Conservation (phyloP, 805 yeast genomes). For the Ogataea salicorniae region DNA sequence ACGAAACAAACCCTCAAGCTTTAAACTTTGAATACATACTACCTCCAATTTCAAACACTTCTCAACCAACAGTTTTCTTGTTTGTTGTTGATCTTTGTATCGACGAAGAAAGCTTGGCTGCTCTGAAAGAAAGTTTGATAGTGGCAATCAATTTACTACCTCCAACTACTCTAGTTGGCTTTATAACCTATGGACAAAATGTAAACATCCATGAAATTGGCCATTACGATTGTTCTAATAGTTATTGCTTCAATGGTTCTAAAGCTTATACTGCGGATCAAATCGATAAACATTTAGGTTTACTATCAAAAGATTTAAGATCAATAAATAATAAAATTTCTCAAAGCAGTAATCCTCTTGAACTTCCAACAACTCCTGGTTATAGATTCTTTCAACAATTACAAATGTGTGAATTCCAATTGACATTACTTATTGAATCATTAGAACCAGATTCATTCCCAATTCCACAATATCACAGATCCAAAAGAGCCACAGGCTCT, state of each 20-base stretch:
- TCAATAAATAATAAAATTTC: neutral
- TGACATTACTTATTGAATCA: conserved; percentile 44
- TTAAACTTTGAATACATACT: conserved; percentile 50
- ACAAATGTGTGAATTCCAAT: conserved; percentile 44
- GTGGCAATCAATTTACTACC: conserved; percentile 43
- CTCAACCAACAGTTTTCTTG: conserved; percentile 42
- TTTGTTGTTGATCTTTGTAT: conserved; percentile 56
- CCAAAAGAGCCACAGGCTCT: conserved; percentile 52
- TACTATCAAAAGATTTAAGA: conserved; percentile 33
- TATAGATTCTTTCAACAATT: conserved; percentile 44
- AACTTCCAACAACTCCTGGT: conserved; percentile 24
- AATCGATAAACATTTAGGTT: conserved; percentile 41
- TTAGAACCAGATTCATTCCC: conserved; percentile 48
- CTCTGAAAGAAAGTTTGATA: conserved; percentile 46
- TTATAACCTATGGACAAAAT: conserved; percentile 55
- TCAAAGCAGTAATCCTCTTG: conserved; percentile 7
- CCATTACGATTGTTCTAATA: conserved; percentile 29
- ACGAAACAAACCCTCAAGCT: conserved; percentile 34
- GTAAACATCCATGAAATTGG: conserved; percentile 53
- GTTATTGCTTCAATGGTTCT: conserved; percentile 50
- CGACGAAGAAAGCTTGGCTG: conserved; percentile 44
- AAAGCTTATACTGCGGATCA: conserved; percentile 46
- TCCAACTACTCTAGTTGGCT: conserved; percentile 49
- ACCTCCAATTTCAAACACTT: conserved; percentile 17
- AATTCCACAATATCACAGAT: conserved; percentile 39